Percentiles rank a stretch among this genome's conserved stretches.
Conservation (phyloP, 768 basidiomycete genomes). For the Zangia roseola region DNA sequence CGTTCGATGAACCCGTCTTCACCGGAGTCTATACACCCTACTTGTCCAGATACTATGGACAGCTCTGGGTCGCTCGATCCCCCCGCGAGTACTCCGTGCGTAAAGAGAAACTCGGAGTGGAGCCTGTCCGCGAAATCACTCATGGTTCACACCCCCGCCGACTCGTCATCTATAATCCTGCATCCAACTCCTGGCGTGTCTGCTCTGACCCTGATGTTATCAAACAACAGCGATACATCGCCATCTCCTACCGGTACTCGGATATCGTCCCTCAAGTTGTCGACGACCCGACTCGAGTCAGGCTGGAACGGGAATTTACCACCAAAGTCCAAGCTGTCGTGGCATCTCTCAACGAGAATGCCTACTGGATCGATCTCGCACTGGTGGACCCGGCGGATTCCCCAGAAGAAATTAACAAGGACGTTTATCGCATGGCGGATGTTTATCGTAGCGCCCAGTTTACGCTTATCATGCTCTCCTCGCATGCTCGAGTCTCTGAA, state of each 20-base stretch:
- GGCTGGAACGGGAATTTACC: not conserved
- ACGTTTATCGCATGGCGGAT: slow-evolving; percentile 26
- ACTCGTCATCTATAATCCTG: slow-evolving; percentile 15
- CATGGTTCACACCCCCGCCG: slow-evolving; percentile 13
- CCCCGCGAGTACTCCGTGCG: slow-evolving; percentile 23
- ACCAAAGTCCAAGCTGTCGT: not conserved
- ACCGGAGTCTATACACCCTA: slow-evolving; percentile 17
- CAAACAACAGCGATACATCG: slow-evolving; percentile 13
- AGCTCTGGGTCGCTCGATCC: slow-evolving; percentile 25
- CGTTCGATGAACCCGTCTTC: slow-evolving; percentile 1
- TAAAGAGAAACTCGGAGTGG: not conserved
- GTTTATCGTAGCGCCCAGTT: slow-evolving; percentile 21
- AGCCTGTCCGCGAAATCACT: slow-evolving; percentile 9
- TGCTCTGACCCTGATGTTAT: slow-evolving; percentile 1
- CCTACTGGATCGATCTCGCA: slow-evolving; percentile 25
- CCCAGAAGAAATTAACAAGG: slow-evolving; percentile 7
- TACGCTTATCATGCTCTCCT: slow-evolving; percentile 22
- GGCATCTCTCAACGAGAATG: slow-evolving; percentile 8
- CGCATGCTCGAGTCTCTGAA: not conserved
- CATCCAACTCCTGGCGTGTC: not conserved
- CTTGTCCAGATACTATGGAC: slow-evolving; percentile 17
- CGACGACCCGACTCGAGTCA: not conserved
- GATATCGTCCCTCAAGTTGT: slow-evolving; percentile 6
- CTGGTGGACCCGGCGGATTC: not conserved
- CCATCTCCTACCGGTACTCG: slow-evolving; percentile 18